Percentiles rank a stretch among this genome's conserved stretches.
phyloP scores from a whole-genome alignment of 495 filamentous ascomycete species.

The Stereocaulon alpinum region DNA sequence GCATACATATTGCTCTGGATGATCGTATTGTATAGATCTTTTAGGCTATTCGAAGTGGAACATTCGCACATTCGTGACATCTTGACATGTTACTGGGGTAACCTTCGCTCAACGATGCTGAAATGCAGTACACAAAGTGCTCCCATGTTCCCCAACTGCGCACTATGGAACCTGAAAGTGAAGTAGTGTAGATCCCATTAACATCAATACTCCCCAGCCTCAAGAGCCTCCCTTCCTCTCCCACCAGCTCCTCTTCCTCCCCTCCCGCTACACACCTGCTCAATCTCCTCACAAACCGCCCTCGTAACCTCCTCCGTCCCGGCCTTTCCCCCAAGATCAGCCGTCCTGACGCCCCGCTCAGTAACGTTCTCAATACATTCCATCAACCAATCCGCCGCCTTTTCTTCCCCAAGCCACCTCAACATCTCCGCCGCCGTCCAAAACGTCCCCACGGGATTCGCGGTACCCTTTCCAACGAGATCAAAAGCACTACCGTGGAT shows the following conservation, averaged over 20 bases:
- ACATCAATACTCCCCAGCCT: neutral
- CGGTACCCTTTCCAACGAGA: constrained; percentile 60
- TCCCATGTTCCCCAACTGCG: too few species aligned
- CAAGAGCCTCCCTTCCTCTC: neutral
- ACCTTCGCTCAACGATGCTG: too few species aligned
- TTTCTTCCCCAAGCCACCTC: constrained; percentile 49
- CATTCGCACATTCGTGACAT: too few species aligned
- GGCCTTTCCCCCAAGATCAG: constrained; percentile 46
- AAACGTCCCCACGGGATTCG: constrained; percentile 62
- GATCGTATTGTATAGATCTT: too few species aligned
- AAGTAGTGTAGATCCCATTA: neutral
- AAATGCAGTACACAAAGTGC: too few species aligned
- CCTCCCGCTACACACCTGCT: constrained; percentile 22
- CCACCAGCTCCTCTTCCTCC: neutral
- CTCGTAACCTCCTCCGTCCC: constrained; percentile 50
- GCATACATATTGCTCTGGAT: too few species aligned
- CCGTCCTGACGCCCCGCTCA: constrained; percentile 47
- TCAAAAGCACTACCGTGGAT: constrained; percentile 62
- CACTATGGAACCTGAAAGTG: too few species aligned
- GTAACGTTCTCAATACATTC: constrained; percentile 50
- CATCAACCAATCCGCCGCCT: constrained; percentile 46
- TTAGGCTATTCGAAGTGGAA: too few species aligned
- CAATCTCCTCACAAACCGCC: constrained; percentile 51
- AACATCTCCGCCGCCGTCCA: constrained; percentile 64
- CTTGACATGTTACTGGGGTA: too few species aligned